Percentiles rank a stretch among this genome's conserved stretches.
Evolutionary conservation across 805 yeast species (phyloP).

Genomic region (Pichia heedii): DNA sequence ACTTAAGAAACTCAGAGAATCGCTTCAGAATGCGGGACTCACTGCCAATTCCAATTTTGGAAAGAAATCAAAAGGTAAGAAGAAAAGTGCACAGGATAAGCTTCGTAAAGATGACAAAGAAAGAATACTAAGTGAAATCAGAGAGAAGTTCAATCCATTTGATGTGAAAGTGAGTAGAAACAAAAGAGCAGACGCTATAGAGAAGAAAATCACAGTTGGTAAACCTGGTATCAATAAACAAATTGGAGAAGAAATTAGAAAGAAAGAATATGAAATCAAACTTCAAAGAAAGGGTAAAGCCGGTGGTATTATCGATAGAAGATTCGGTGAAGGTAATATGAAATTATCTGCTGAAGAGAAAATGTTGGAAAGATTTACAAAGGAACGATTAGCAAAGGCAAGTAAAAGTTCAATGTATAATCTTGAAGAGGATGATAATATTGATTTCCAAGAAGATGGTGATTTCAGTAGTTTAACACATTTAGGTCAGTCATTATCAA

Average conservation of each 20-base stretch:
- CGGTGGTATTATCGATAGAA: constrained; percentile 75
- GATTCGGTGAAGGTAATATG: constrained; percentile 83
- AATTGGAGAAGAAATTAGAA: constrained; percentile 55
- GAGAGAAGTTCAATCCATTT: constrained; percentile 85
- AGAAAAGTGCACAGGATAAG: constrained; percentile 49
- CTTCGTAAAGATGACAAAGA: constrained; percentile 63
- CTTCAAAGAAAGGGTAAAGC: constrained; percentile 55
- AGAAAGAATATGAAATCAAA: constrained; percentile 54
- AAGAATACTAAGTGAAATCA: constrained; percentile 46
- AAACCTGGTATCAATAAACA: constrained; percentile 64
- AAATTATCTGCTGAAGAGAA: constrained; percentile 78
- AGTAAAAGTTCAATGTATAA: constrained; percentile 58
- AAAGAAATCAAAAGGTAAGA: constrained; percentile 42
- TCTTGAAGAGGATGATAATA: constrained; percentile 55
- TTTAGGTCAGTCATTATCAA: constrained; percentile 57
- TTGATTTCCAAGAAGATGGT: constrained; percentile 46
- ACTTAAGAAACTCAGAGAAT: constrained; percentile 70
- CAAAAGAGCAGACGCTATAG: constrained; percentile 44
- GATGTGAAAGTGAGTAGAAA: constrained; percentile 64
- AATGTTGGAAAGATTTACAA: constrained; percentile 90
- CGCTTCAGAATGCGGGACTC: constrained; percentile 67
- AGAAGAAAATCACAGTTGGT: constrained; percentile 45
- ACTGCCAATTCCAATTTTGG: constrained; percentile 68
- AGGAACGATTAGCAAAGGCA: constrained; percentile 62
- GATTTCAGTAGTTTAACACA: constrained; percentile 63